Base-by-base conservation (phyloP, 2,329 filamentous ascomycete species). In the Arachnomyces sp. region DNA sequence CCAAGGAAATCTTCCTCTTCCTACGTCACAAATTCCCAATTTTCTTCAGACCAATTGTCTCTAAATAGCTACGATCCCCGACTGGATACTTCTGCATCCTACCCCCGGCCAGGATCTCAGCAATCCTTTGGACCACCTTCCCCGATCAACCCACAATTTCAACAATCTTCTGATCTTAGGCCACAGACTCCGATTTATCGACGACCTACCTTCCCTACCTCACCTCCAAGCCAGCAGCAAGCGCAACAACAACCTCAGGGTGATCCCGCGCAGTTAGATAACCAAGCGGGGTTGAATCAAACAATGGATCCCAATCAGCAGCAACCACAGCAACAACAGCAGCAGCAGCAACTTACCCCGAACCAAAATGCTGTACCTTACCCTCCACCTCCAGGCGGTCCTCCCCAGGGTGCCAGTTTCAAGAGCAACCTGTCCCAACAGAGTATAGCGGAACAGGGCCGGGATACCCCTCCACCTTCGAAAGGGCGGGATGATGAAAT, bases 381-480 rank as follows among this genome's bases (percentile, higher is more conserved):
- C 31, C 42, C 45, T 28, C 38, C 39, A n/a, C 45, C 42, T 16
- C 44, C 51, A 35, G 49, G 44, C 39, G 47, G 44, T 38, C 47
- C 51, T 28, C 44, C 48, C 8, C 52, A 51, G 8, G 51, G 51
- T 21, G 44, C 44, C 34, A 52, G 50, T 44, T 56, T 52, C 53
- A 54, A 54, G 44, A 45, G 39, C 36, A 53, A 49, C 42, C 31
- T 49, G 35, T 46, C 52, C 11, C 57, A 59, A 39, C 52, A 55
- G 42, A 55, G 51, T 42, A 43, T 53, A 28, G 42, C 50, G 16
- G 66, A 77, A 46, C 53, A 61, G 41, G 67, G 69, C 9, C 65
- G 69, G 40, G 69, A 58, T 44, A 73, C 71, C 13, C 70, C 71
- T 28, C 68, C 66, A 18, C 65, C 64, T 11, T 47, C 52, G 44